Conservation (phyloP, 495 filamentous ascomycete species). For the Trichoderma orchidacearum region DNA sequence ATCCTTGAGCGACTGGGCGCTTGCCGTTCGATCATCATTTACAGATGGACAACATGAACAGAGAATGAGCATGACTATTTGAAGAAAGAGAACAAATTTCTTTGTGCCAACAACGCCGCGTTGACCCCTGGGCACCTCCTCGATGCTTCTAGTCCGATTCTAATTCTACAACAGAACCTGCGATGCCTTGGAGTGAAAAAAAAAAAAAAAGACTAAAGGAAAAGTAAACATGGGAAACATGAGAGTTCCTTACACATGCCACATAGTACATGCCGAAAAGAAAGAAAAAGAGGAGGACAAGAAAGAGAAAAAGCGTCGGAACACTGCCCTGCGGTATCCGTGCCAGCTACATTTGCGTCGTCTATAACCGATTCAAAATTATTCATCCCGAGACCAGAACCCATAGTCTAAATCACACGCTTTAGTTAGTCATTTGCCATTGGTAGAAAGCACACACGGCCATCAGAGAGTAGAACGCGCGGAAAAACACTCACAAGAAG, state of each 20-base stretch:
- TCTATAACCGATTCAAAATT: background rate
- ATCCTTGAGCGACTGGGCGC: too few relatives aligned
- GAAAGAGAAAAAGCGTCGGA: constrained; percentile 6
- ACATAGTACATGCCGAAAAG: background rate
- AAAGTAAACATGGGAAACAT: background rate
- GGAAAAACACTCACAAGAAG: constrained; percentile 22
- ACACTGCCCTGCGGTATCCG: constrained; percentile 9
- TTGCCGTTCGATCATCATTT: too few relatives aligned
- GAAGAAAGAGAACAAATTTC: background rate
- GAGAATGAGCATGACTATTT: background rate
- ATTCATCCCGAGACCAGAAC: constrained; percentile 22
- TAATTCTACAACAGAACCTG: background rate
- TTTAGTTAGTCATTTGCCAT: background rate
- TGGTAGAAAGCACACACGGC: constrained; percentile 8
- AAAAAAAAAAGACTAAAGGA: background rate
- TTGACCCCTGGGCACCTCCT: background rate
- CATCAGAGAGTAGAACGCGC: constrained; percentile 11
- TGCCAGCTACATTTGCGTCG: constrained; percentile 2
- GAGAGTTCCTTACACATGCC: too few relatives aligned
- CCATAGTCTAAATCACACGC: constrained; percentile 14
- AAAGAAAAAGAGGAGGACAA: constrained; percentile 2
- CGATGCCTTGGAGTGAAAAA: background rate
- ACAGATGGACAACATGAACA: too few relatives aligned
- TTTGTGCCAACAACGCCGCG: background rate
- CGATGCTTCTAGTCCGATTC: background rate